Percentiles rank a stretch among this genome's conserved stretches.
These are phyloP conservation scores for Raffaelea arxii DNA, from an alignment of 2,329 filamentous ascomycete genomes.

Conservation along the genomic window DNA sequence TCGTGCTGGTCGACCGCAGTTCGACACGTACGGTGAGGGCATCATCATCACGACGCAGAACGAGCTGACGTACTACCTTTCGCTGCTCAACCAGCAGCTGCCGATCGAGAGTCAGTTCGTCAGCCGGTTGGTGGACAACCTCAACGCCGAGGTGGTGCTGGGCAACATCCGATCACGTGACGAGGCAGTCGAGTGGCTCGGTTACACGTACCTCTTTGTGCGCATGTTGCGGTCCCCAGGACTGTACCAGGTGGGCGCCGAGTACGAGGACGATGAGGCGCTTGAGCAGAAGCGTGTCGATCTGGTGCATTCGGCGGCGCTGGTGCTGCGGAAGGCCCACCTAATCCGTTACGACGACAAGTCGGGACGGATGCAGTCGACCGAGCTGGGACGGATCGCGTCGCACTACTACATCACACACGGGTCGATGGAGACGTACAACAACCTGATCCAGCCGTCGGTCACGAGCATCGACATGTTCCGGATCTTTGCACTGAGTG, in stretches of 20 bases:
- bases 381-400: slow-evolving; percentile 88
- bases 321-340: slow-evolving; percentile 75
- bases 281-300: slow-evolving; percentile 97
- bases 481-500: slow-evolving; percentile 88
- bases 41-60: slow-evolving; percentile 96
- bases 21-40: slow-evolving; percentile 94
- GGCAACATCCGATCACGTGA: slow-evolving; percentile 87
- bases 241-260: slow-evolving; percentile 88
- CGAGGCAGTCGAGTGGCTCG: slow-evolving; percentile 97
- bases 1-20: slow-evolving; percentile 91
- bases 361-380: slow-evolving; percentile 76
- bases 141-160: slow-evolving; percentile 92
- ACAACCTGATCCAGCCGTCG: slow-evolving; percentile 84
- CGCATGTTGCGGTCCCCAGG: slow-evolving; percentile 94
- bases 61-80: slow-evolving; percentile 96
- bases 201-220: slow-evolving; percentile 96
- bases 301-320: slow-evolving; percentile 85
- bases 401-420: slow-evolving; percentile 98
- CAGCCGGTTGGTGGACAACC: slow-evolving; percentile 84
- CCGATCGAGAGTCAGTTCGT: slow-evolving; percentile 96
- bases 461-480: slow-evolving; percentile 94
- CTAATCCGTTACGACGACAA: slow-evolving; percentile 95
- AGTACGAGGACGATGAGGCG: slow-evolving; percentile 86
- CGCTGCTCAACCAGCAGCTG: slow-evolving; percentile 89
- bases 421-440: slow-evolving; percentile 94